Percentiles rank a stretch among this genome's conserved stretches.
These are phyloP conservation scores for Oryza coarctata DNA, from an alignment of 176 grass and related monocot species.

Conservation along the genomic window DNA sequence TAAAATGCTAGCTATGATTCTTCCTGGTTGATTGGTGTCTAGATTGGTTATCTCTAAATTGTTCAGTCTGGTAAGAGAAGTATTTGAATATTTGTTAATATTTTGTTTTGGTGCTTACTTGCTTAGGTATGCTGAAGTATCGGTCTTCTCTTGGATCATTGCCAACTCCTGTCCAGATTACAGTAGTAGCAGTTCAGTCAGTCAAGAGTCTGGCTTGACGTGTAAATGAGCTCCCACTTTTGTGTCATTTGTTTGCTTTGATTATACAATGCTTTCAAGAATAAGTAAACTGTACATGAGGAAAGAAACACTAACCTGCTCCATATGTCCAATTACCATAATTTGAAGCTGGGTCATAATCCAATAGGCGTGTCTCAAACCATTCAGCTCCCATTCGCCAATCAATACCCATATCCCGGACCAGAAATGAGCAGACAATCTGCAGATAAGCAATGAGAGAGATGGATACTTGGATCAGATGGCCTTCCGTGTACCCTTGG, in stretches of 20 bases:
- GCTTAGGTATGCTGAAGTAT: conserved; percentile 95
- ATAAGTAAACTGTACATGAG: neutral
- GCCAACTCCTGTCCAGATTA: conserved; percentile 65
- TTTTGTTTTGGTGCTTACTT: conserved; percentile 51
- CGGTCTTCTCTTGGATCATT: conserved; percentile 96
- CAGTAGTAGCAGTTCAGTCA: conserved; percentile 22
- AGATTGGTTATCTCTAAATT: neutral
- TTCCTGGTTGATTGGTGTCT: neutral
- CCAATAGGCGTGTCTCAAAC: conserved; percentile 86
- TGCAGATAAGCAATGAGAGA: conserved; percentile 21
- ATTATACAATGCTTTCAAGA: neutral
- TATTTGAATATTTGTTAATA: neutral
- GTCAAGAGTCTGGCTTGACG: neutral
- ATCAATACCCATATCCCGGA: conserved; percentile 89
- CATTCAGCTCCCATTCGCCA: conserved; percentile 96
- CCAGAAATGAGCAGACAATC: conserved; percentile 98
- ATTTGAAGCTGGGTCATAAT: conserved; percentile 92
- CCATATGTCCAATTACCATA: conserved; percentile 99
- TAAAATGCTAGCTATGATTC: neutral
- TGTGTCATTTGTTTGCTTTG: neutral
- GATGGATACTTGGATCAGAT: neutral
- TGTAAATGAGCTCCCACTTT: neutral
- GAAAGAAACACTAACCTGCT: conserved; percentile 52
- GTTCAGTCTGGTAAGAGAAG: conserved; percentile 4
- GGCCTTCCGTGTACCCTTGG: neutral